Evolutionary conservation across 495 filamentous ascomycete genomes (phyloP), one percentile per base, ranked within the genome.

Genomic region (Xylaria cubensis): DNA sequence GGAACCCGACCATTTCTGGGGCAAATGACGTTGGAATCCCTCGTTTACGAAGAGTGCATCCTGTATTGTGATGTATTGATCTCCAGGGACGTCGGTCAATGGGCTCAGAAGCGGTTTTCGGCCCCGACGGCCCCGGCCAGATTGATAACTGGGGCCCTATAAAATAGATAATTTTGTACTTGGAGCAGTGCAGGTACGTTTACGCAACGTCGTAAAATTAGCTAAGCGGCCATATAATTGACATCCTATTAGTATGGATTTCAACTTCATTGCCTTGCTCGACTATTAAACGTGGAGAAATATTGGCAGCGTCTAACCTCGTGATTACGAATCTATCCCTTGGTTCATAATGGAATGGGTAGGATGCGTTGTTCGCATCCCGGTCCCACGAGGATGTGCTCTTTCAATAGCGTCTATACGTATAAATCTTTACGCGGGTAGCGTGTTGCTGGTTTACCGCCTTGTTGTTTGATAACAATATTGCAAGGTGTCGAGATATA

Each of bases 191-290:
- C 10, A 9, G 7, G 7, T 21, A 51, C 24, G 21, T 53, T 26
- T 13, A 56, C 26, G 17, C 21, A 26, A 26, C 12, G 32, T 61
- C 10, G 34, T 61, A 61, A 61, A 39, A 39, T 48, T 34, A 24
- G n/a, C 63, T 32, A 10, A 8, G 42, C 21, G 12, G 34, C 13
- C 21, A 46, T 19, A 61, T 48, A 65, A 48, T 17, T 26, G 10
- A 50, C 9, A 65, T 65, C 63, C 48, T 65, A 65, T 65, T 65
- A 26, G 63, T 65, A 65, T 46, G 63, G 63, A 42, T 65, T 29
- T 34, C 13, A 2, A 65, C 26, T 26, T 65, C 12, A 42, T 48
- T 29, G 42, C 19, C 12, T 65, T 65, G 42, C 10, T 26, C 4
- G 15, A 46, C 15, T 46, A 65, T 29, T 29, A 12, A 65, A 48